Conservation (phyloP, 768 basidiomycete genomes). For the Cytidiella melzeri region DNA sequence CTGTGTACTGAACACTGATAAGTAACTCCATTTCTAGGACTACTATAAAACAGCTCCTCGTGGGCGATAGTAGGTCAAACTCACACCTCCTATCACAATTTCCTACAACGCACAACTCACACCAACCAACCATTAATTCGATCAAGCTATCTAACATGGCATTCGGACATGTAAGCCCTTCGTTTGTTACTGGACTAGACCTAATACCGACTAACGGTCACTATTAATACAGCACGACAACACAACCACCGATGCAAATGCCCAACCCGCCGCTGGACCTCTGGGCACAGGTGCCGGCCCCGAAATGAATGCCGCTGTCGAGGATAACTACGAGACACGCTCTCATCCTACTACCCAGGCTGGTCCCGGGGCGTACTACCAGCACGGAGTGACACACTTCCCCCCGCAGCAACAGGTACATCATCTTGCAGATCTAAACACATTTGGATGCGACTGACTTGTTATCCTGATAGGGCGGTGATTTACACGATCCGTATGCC, state of each 20-base stretch:
- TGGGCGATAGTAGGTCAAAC: too few species aligned
- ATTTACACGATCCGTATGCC: slow-evolving; percentile 6
- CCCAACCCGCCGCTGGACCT: not conserved
- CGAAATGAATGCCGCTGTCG: slow-evolving; percentile 3
- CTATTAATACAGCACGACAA: too few species aligned
- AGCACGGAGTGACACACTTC: slow-evolving; percentile 6
- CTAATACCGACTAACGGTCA: too few species aligned
- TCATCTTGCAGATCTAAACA: too few species aligned
- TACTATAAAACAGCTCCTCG: too few species aligned
- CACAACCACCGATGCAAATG: not conserved
- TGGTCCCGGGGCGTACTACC: slow-evolving; percentile 5
- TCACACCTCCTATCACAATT: too few species aligned
- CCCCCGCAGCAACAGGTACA: slow-evolving; percentile 5
- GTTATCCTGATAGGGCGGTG: not conserved
- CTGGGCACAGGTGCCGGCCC: slow-evolving; percentile 7
- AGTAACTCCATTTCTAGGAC: too few species aligned
- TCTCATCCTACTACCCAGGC: not conserved
- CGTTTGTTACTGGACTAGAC: too few species aligned
- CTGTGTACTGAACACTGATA: too few species aligned
- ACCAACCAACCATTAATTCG: not conserved
- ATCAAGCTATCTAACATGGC: slow-evolving; percentile 3
- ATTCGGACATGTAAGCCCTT: slow-evolving; percentile 9
- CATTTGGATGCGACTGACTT: too few species aligned
- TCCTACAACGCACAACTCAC: not conserved
- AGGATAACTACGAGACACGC: not conserved